Evolutionary conservation across 2,329 filamentous ascomycete species (phyloP).

Genomic region (Coniochaeta sp.): DNA sequence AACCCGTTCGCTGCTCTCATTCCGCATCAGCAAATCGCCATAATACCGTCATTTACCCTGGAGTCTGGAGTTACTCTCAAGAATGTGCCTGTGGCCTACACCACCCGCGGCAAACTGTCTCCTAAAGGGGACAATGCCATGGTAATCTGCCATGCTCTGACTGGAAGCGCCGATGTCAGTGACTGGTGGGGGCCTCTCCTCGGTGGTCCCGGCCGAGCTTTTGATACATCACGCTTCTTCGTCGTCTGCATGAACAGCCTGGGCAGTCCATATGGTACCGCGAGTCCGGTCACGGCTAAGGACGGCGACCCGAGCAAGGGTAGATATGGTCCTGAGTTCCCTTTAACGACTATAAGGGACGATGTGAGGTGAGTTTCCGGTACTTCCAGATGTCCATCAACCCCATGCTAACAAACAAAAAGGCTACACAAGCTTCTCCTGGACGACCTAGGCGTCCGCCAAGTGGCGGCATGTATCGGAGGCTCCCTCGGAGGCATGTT

Average conservation of each 20-base stretch:
- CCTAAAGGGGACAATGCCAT: conserved; percentile 57
- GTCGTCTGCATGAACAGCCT: conserved; percentile 80
- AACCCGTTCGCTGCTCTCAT: conserved; percentile 87
- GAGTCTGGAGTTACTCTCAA: conserved; percentile 80
- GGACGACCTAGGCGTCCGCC: conserved; percentile 71
- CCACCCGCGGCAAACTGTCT: conserved; percentile 54
- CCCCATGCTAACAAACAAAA: conserved; percentile 4
- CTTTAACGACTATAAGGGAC: conserved; percentile 87
- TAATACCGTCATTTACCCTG: conserved; percentile 83
- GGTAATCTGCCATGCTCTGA: conserved; percentile 78
- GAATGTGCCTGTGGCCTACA: conserved; percentile 68
- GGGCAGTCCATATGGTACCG: conserved; percentile 78
- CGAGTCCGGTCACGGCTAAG: conserved; percentile 83
- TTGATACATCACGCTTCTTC: conserved; percentile 78
- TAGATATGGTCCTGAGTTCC: conserved; percentile 91
- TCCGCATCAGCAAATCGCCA: conserved; percentile 77
- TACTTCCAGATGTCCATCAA: not conserved
- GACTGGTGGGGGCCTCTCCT: conserved; percentile 87
- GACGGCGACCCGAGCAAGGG: conserved; percentile 69
- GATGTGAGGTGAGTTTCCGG: conserved; percentile 70
- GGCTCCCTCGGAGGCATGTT: conserved; percentile 87
- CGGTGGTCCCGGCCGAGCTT: conserved; percentile 68
- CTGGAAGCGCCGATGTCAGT: conserved; percentile 74
- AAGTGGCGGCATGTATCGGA: conserved; percentile 72
- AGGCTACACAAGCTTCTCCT: conserved; percentile 74